Percentiles rank a stretch among this genome's conserved stretches.
Conservation (phyloP, 1,284 basidiomycete genomes). For the Papiliotrema nemorosa region DNA sequence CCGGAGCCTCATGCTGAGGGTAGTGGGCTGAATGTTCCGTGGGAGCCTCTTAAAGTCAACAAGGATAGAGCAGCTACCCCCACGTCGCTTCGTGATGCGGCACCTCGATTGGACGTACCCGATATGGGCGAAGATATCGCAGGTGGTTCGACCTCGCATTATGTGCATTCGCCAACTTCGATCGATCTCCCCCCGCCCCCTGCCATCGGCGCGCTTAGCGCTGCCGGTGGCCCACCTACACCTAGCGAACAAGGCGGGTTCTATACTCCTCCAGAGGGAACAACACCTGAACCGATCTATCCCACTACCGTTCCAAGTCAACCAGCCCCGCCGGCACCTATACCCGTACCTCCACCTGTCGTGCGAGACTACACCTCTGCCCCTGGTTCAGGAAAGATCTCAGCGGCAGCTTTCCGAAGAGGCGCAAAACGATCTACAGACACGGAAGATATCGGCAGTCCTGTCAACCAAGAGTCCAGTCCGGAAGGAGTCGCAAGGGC, state of each 20-base stretch:
- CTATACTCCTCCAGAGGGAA: conserved; percentile 12
- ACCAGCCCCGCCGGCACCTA: not conserved
- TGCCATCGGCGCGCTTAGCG: conserved; percentile 1
- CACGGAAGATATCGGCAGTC: conserved; percentile 1
- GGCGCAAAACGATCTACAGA: conserved; percentile 1
- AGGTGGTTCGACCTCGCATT: not conserved
- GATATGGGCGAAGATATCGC: conserved; percentile 1
- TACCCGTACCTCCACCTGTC: conserved; percentile 2
- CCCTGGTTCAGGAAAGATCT: conserved; percentile 29
- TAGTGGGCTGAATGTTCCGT: conserved; percentile 13
- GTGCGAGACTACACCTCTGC: not conserved
- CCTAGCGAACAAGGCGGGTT: conserved; percentile 10
- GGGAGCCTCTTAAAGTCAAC: conserved; percentile 35
- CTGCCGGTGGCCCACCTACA: conserved; percentile 1
- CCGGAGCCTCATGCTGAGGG: not conserved
- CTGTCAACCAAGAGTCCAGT: not conserved
- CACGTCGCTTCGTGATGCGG: conserved; percentile 10
- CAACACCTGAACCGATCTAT: conserved; percentile 2
- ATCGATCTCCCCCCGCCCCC: conserved; percentile 6
- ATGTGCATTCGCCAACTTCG: not conserved
- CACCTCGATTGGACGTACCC: conserved; percentile 1
- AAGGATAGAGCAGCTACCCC: conserved; percentile 15
- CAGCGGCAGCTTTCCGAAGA: conserved; percentile 31
- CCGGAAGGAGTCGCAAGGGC: not conserved
- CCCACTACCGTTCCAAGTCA: not conserved